Evolutionary conservation across 306 rosid species (phyloP).

Genomic region (Vigna nakashimae): DNA sequence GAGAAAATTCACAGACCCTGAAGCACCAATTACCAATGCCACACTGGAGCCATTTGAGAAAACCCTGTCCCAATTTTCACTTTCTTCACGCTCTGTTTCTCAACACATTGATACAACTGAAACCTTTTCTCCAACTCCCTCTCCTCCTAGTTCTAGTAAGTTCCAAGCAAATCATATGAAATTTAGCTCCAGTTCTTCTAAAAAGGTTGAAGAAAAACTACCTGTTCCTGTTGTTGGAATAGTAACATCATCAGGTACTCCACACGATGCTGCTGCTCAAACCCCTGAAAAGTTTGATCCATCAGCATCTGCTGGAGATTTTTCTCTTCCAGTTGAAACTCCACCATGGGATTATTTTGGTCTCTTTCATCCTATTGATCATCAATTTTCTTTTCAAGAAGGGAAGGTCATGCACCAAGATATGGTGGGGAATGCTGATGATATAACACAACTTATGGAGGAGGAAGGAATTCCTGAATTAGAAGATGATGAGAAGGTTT

Average conservation of each 20-base stretch:
- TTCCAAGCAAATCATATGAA: slow-evolving; percentile 77
- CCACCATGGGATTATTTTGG: slow-evolving; percentile 89
- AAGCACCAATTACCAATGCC: slow-evolving; percentile 65
- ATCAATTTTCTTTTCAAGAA: slow-evolving; percentile 79
- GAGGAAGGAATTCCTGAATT: slow-evolving; percentile 73
- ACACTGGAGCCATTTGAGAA: slow-evolving; percentile 84
- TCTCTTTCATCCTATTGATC: slow-evolving; percentile 75
- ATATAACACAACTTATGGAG: slow-evolving; percentile 59
- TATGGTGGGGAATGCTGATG: slow-evolving; percentile 58
- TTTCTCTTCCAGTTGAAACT: slow-evolving; percentile 62
- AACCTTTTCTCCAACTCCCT: slow-evolving; percentile 67
- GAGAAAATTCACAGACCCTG: slow-evolving; percentile 75
- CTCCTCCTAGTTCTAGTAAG: slow-evolving; percentile 68
- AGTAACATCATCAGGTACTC: slow-evolving; percentile 65
- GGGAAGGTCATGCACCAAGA: slow-evolving; percentile 57
- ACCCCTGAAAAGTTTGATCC: slow-evolving; percentile 55
- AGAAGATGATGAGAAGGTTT: slow-evolving; percentile 68
- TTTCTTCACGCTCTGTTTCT: slow-evolving; percentile 71
- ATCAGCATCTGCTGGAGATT: slow-evolving; percentile 63
- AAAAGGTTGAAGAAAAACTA: slow-evolving; percentile 71
- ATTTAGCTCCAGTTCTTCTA: slow-evolving; percentile 59
- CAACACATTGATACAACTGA: slow-evolving; percentile 56
- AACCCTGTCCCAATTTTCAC: slow-evolving; percentile 73
- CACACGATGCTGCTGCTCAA: slow-evolving; percentile 51
- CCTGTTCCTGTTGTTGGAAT: slow-evolving; percentile 63